A percentile compares a stretch with the other conserved stretches of the same genome.
phyloP scores from a whole-genome alignment of 805 yeast genomes.

The Blastobotrys mokoenaii region DNA sequence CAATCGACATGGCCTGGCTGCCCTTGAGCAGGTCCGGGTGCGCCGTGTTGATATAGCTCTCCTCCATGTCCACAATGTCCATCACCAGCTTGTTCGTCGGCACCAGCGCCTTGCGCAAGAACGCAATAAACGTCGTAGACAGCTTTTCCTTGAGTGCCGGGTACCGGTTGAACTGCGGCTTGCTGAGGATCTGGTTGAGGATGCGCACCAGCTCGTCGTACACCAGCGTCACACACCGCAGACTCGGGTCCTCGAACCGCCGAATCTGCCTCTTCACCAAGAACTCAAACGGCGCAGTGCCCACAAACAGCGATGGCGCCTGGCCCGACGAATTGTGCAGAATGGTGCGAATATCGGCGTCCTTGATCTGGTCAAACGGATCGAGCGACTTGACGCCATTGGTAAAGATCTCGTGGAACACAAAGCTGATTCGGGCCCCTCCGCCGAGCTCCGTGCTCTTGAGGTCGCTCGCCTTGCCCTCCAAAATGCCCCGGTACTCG shows the following conservation, averaged over 20 bases:
- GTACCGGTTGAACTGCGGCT: conserved; percentile 77
- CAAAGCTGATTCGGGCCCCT: conserved; percentile 96
- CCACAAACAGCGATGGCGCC: conserved; percentile 91
- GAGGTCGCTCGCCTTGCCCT: conserved; percentile 89
- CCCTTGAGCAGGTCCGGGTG: conserved; percentile 96
- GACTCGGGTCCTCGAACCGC: conserved; percentile 88
- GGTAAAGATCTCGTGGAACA: conserved; percentile 92
- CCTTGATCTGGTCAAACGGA: conserved; percentile 94
- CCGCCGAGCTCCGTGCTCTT: conserved; percentile 88
- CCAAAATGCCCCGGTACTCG: conserved; percentile 83
- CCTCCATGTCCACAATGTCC: conserved; percentile 79
- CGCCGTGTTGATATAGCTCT: conserved; percentile 92
- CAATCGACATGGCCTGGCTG: conserved; percentile 87
- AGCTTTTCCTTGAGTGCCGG: conserved; percentile 89
- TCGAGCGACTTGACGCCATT: conserved; percentile 88
- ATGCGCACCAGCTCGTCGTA: conserved; percentile 94
- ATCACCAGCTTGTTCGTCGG: conserved; percentile 84
- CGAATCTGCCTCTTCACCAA: conserved; percentile 85
- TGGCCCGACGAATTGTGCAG: conserved; percentile 96
- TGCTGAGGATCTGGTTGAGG: conserved; percentile 72
- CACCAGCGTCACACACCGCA: conserved; percentile 82
- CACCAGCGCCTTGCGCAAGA: conserved; percentile 64
- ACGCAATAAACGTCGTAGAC: conserved; percentile 70
- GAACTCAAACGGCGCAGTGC: conserved; percentile 94
- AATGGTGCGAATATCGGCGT: conserved; percentile 91